Percentiles rank a stretch among this genome's conserved stretches.
Conservation (phyloP, 345 rosid genomes). For the Lumnitzera littorea region DNA sequence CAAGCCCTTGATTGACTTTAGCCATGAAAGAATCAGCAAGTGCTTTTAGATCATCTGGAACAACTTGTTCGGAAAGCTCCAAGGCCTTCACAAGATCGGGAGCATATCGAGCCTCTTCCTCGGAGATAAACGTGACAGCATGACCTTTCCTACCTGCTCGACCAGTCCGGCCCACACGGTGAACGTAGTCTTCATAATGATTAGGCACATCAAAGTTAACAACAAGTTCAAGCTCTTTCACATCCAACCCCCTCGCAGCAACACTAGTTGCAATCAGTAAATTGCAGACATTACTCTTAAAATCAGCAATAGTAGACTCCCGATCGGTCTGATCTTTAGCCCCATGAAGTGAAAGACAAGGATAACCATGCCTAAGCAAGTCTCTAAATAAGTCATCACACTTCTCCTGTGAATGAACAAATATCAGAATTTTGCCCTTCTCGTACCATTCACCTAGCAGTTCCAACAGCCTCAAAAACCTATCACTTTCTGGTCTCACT, state of each 20-base stretch:
- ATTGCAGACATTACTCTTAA: slow-evolving; percentile 87
- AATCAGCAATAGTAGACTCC: slow-evolving; percentile 85
- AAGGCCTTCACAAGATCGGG: slow-evolving; percentile 95
- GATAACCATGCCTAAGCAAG: slow-evolving; percentile 68
- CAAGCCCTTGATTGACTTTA: slow-evolving; percentile 88
- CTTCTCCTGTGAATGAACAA: slow-evolving; percentile 86
- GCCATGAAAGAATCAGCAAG: slow-evolving; percentile 85
- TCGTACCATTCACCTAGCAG: slow-evolving; percentile 95
- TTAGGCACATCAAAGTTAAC: slow-evolving; percentile 86
- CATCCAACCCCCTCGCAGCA: slow-evolving; percentile 97
- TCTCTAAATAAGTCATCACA: slow-evolving; percentile 82
- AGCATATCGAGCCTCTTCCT: slow-evolving; percentile 89
- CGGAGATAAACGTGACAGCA: slow-evolving; percentile 86
- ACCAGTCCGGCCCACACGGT: slow-evolving; percentile 97
- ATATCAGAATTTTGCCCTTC: slow-evolving; percentile 83
- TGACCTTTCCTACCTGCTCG: slow-evolving; percentile 95
- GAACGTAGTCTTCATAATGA: slow-evolving; percentile 95
- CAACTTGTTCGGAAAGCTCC: slow-evolving; percentile 93
- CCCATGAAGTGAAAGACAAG: slow-evolving; percentile 95
- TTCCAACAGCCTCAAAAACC: slow-evolving; percentile 79
- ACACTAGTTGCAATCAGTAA: slow-evolving; percentile 83
- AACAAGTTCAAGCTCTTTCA: slow-evolving; percentile 93
- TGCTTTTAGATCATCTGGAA: slow-evolving; percentile 82
- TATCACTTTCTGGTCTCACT: slow-evolving; percentile 84
- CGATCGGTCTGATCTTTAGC: slow-evolving; percentile 96